Conservation (phyloP, 1,139 yeast genomes). For the Geotrichum fermentans region DNA sequence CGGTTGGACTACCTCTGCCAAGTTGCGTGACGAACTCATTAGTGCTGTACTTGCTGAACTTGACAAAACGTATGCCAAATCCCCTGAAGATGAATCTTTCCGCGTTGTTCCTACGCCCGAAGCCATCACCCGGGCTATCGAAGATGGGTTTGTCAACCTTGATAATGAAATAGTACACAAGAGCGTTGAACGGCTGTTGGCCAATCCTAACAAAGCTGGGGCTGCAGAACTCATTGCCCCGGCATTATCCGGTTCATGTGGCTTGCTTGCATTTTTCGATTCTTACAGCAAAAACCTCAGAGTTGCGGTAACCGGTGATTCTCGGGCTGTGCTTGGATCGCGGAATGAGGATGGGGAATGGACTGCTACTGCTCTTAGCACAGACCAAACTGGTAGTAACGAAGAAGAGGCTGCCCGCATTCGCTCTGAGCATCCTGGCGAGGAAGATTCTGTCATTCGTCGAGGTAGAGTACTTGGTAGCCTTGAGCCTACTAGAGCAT, state of each 20-base stretch:
- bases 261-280: slow-evolving; percentile 80
- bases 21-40: slow-evolving; percentile 72
- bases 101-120: slow-evolving; percentile 60
- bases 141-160: slow-evolving; percentile 70
- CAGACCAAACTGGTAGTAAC: slow-evolving; percentile 94
- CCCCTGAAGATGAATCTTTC: slow-evolving; percentile 32
- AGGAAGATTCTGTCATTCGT: slow-evolving; percentile 72
- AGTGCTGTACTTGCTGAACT: slow-evolving; percentile 73
- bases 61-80: slow-evolving; percentile 55
- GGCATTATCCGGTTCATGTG: slow-evolving; percentile 94
- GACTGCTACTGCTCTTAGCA: slow-evolving; percentile 81
- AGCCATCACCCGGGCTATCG: slow-evolving; percentile 72
- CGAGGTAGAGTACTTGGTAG: slow-evolving; percentile 85
- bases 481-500: slow-evolving; percentile 94
- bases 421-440: slow-evolving; percentile 85
- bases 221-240: slow-evolving; percentile 83
- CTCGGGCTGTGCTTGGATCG: slow-evolving; percentile 85
- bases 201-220: slow-evolving; percentile 50
- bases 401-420: slow-evolving; percentile 82
- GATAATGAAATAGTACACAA: slow-evolving; percentile 84
- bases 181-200: slow-evolving; percentile 63
- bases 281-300: slow-evolving; percentile 64
- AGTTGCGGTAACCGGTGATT: slow-evolving; percentile 96
- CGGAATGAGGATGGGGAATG: slow-evolving; percentile 57
- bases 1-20: slow-evolving; percentile 89